Evolutionary conservation across 331 rosid genomes (phyloP).

Genomic region (Cydonia oblonga): DNA sequence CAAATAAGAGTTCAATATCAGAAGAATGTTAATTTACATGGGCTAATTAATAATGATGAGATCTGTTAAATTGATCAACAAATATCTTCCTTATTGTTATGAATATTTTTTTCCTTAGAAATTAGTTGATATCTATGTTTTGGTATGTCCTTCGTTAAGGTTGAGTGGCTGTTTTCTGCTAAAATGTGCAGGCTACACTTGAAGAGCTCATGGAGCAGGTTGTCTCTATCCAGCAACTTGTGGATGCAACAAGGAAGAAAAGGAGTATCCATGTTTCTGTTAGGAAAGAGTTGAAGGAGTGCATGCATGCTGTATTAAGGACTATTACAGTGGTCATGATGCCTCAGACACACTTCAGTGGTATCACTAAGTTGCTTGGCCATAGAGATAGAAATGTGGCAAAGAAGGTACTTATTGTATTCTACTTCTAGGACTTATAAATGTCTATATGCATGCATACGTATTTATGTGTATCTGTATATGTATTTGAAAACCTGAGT

Average conservation of each 20-base stretch:
- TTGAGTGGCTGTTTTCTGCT: background rate
- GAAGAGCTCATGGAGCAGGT: conserved; percentile 66
- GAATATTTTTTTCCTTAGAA: background rate
- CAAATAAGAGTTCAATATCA: background rate
- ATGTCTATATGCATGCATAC: background rate
- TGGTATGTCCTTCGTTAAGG: background rate
- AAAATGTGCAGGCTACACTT: conserved; percentile 37
- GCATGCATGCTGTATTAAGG: conserved; percentile 48
- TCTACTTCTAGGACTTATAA: background rate
- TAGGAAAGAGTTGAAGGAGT: conserved; percentile 53
- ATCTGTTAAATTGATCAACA: background rate
- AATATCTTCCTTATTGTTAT: background rate
- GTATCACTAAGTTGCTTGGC: conserved; percentile 56
- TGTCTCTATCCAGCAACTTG: conserved; percentile 46
- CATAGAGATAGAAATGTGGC: conserved; percentile 43
- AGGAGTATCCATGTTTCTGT: conserved; percentile 28
- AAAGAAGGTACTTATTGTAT: conserved; percentile 47
- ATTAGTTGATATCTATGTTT: background rate
- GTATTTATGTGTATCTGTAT: background rate
- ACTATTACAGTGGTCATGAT: conserved; percentile 35
- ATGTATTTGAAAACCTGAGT: background rate
- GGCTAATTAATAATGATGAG: background rate
- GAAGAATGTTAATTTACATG: background rate
- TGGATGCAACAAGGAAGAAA: conserved; percentile 46
- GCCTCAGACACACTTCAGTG: conserved; percentile 53